Conservation (phyloP, 805 yeast species). For the Teunomyces funiuensis region DNA sequence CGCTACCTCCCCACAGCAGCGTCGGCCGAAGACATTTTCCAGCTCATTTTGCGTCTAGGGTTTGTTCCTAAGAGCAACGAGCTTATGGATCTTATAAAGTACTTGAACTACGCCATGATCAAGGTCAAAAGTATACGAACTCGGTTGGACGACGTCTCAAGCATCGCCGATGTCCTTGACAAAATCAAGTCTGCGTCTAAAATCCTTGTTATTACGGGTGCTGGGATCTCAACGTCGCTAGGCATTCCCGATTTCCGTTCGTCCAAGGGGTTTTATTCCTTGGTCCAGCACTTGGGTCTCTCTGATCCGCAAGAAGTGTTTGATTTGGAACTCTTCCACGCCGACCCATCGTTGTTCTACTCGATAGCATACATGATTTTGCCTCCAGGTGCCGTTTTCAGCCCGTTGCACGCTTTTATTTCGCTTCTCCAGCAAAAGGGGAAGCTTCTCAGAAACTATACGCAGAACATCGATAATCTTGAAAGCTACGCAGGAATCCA, state of each 20-base stretch:
- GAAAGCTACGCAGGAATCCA: slow-evolving; percentile 78
- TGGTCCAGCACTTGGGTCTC: slow-evolving; percentile 45
- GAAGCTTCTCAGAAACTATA: slow-evolving; percentile 77
- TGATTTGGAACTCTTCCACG: slow-evolving; percentile 35
- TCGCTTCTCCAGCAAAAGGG: slow-evolving; percentile 70
- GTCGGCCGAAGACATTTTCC: slow-evolving; percentile 54
- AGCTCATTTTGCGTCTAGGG: slow-evolving; percentile 63
- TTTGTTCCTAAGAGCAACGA: slow-evolving; percentile 47
- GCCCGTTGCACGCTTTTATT: slow-evolving; percentile 73
- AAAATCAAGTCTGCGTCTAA: slow-evolving; percentile 52
- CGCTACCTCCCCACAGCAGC: slow-evolving; percentile 62
- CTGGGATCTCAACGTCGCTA: slow-evolving; percentile 45
- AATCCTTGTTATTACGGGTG: slow-evolving; percentile 44
- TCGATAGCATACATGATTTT: slow-evolving; percentile 45
- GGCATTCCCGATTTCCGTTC: slow-evolving; percentile 48
- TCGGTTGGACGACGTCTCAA: slow-evolving; percentile 51
- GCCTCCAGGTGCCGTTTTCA: slow-evolving; percentile 37
- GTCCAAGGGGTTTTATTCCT: slow-evolving; percentile 63
- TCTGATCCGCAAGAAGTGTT: slow-evolving; percentile 47
- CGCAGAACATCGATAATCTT: slow-evolving; percentile 87
- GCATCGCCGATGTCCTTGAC: slow-evolving; percentile 57
- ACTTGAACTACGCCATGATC: slow-evolving; percentile 63
- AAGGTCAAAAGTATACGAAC: slow-evolving; percentile 58
- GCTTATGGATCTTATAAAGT: slow-evolving; percentile 47
- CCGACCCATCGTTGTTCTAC: slow-evolving; percentile 41